These are phyloP conservation scores for Coemansia nantahalensis DNA, from an alignment of 192 early-diverging fungal species.

Conservation along the genomic window DNA sequence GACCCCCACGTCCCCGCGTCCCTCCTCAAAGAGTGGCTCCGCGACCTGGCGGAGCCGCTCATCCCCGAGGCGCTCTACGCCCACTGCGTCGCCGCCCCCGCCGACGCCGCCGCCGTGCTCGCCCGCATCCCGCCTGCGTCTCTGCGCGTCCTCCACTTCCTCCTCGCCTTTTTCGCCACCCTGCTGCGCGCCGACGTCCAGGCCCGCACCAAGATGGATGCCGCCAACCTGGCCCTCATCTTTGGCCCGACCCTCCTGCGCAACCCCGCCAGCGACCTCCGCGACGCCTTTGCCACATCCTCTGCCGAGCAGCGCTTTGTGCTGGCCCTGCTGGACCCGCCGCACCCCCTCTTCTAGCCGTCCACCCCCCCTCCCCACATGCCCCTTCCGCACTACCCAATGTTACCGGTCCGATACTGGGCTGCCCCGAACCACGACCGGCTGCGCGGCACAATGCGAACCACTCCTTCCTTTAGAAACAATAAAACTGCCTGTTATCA, in stretches of 20 bases:
- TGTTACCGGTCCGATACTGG: no score
- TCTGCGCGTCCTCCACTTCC: slow-evolving; percentile 65
- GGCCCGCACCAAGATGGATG: slow-evolving; percentile 85
- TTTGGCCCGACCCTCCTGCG: slow-evolving; percentile 94
- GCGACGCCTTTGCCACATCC: slow-evolving; percentile 57
- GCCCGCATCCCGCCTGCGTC: slow-evolving; percentile 15
- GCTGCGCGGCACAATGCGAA: no score
- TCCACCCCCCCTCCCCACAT: no score
- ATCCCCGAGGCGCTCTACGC: slow-evolving; percentile 80
- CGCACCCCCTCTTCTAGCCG: no score
- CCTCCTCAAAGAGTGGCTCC: slow-evolving; percentile 89
- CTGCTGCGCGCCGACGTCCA: slow-evolving; percentile 72
- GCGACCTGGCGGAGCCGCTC: slow-evolving; percentile 89
- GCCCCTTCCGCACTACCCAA: no score
- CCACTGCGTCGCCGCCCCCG: slow-evolving; percentile 66
- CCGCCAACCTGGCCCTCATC: slow-evolving; percentile 90
- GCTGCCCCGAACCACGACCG: no score
- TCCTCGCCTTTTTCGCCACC: slow-evolving; percentile 79
- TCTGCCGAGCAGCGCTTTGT: slow-evolving; percentile 54
- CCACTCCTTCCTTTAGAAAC: no score
- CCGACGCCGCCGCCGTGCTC: slow-evolving; percentile 57
- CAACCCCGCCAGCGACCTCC: slow-evolving; percentile 72
- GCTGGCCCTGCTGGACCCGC: slow-evolving; percentile 32
- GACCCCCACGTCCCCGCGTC: slow-evolving; percentile 94
- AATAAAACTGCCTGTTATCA: no score